Percentiles rank a stretch among this genome's conserved stretches.
Evolutionary conservation across 148 eudicot genomes (phyloP).

Genomic region (Silene conica): DNA sequence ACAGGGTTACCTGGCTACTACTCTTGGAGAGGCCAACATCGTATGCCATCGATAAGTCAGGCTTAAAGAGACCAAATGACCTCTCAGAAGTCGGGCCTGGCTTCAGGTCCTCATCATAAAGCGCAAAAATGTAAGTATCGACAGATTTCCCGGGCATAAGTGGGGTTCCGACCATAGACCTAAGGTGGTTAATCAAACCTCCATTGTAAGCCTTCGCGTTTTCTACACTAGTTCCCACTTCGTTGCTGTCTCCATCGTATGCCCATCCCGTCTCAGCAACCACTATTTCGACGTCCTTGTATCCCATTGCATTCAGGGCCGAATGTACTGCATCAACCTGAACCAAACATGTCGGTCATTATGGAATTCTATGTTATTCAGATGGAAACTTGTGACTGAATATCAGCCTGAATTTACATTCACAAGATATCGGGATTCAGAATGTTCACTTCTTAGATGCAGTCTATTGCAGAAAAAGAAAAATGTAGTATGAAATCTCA

Average conservation of each 20-base stretch:
- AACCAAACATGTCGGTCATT: neutral
- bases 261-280: slow-evolving; percentile 98
- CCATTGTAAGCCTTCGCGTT: slow-evolving; percentile 81
- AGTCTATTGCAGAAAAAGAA: neutral
- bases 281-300: slow-evolving; percentile 65
- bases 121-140: slow-evolving; percentile 85
- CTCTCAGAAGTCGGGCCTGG: slow-evolving; percentile 74
- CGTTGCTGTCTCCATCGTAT: slow-evolving; percentile 67
- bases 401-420: neutral
- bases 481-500: neutral
- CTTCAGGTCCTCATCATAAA: slow-evolving; percentile 83
- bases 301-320: slow-evolving; percentile 69
- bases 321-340: slow-evolving; percentile 82
- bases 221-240: slow-evolving; percentile 63
- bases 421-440: neutral
- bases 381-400: neutral
- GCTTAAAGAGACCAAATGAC: slow-evolving; percentile 64
- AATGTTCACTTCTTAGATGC: no score
- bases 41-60: slow-evolving; percentile 61
- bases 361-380: neutral
- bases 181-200: slow-evolving; percentile 60
- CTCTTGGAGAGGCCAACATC: slow-evolving; percentile 55
- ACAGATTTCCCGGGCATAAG: slow-evolving; percentile 80
- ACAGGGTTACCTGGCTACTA: slow-evolving; percentile 45
- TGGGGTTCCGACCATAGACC: slow-evolving; percentile 81